Conservation (phyloP, 345 rosid genomes). For the Aquilaria yunnanensis region DNA sequence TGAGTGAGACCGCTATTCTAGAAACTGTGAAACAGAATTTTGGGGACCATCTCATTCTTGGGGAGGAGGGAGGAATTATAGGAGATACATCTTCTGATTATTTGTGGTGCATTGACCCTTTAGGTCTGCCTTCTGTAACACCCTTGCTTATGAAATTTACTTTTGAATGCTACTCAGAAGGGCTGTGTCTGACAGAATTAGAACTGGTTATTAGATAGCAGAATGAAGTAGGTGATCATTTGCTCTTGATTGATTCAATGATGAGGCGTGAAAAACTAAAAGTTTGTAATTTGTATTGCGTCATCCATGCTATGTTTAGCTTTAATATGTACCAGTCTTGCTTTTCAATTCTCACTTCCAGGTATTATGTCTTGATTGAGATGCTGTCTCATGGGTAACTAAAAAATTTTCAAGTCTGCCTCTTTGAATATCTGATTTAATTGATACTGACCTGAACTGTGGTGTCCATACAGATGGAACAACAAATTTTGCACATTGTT, state of each 20-base stretch:
- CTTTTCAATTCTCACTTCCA: too few species aligned
- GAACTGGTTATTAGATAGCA: too few species aligned
- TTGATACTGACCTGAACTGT: background rate
- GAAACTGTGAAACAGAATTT: constrained; percentile 72
- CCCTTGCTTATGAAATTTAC: background rate
- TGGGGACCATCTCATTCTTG: constrained; percentile 85
- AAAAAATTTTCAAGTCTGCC: constrained; percentile 1
- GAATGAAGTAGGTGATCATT: too few species aligned
- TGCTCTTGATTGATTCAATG: too few species aligned
- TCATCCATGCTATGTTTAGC: too few species aligned
- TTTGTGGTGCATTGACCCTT: constrained; percentile 97
- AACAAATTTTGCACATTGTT: constrained; percentile 91
- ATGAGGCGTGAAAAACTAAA: too few species aligned
- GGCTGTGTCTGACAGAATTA: too few species aligned
- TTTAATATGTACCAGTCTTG: too few species aligned
- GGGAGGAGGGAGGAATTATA: constrained; percentile 90
- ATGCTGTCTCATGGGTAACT: background rate
- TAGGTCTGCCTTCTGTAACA: constrained; percentile 46
- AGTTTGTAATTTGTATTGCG: too few species aligned
- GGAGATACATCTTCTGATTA: constrained; percentile 84
- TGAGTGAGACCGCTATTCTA: constrained; percentile 82
- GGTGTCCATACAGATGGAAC: constrained; percentile 70
- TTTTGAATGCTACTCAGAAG: too few species aligned
- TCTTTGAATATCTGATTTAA: background rate
- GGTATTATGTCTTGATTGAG: background rate